A percentile compares a stretch with the other conserved stretches of the same genome.
phyloP scores from a whole-genome alignment of 495 filamentous ascomycete species.

The Amphirosellinia nigrospora region DNA sequence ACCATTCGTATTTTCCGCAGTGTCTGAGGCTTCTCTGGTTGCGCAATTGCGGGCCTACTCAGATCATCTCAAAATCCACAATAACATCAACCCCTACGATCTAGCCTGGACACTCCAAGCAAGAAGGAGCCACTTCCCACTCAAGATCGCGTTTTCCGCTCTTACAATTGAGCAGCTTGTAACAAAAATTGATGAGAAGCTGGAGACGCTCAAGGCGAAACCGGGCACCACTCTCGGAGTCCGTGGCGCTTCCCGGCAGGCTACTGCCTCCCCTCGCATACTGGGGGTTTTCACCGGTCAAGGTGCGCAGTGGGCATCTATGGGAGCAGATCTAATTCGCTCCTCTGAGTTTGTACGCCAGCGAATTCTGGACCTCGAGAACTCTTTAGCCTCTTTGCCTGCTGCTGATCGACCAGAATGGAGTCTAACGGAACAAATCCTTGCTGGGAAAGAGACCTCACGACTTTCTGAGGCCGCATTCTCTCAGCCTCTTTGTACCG shows the following conservation, averaged over 20 bases:
- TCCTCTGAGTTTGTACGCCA: conserved; percentile 25
- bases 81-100: conserved; percentile 2
- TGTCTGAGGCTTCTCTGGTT: conserved; percentile 13
- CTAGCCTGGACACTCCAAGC: conserved; percentile 21
- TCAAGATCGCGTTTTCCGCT: conserved; percentile 13
- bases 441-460: conserved; percentile 30
- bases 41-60: conserved; percentile 6
- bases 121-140: background rate
- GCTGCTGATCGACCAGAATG: conserved; percentile 30
- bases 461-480: conserved; percentile 37
- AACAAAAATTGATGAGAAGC: conserved; percentile 1
- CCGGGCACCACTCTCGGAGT: background rate
- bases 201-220: background rate
- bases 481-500: too few relatives aligned
- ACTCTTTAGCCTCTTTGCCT: conserved; percentile 26
- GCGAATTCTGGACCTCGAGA: conserved; percentile 20
- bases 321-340: conserved; percentile 29
- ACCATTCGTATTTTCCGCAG: conserved; percentile 24
- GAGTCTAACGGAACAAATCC: conserved; percentile 33
- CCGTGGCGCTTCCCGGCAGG: conserved; percentile 27
- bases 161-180: conserved; percentile 6
- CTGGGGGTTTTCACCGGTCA: conserved; percentile 38
- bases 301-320: conserved; percentile 34
- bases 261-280: conserved; percentile 23
- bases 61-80: background rate